Conservation (phyloP, 2,329 filamentous ascomycete genomes). For the Sarocladium kiliense region DNA sequence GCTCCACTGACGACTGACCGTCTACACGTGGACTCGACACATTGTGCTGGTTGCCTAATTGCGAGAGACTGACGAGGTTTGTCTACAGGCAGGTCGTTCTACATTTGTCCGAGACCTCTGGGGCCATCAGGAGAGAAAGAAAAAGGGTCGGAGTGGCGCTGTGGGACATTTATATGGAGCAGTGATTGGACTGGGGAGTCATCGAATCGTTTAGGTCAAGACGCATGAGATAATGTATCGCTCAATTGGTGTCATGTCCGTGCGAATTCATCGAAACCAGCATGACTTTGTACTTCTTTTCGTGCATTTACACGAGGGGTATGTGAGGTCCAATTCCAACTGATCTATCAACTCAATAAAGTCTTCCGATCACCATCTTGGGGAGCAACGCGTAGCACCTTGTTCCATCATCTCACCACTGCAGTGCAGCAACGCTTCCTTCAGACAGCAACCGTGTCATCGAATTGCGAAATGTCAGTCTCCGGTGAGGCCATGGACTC, state of each 20-base stretch:
- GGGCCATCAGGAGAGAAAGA: slow-evolving; percentile 84
- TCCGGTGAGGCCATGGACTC: background rate
- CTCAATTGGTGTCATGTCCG: background rate
- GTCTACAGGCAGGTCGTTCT: slow-evolving; percentile 56
- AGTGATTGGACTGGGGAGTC: slow-evolving; percentile 45
- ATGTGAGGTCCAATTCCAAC: too few relatives aligned
- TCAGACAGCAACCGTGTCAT: background rate
- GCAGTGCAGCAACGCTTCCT: slow-evolving; percentile 10
- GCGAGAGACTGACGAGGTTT: background rate
- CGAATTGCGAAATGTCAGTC: background rate
- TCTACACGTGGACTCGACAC: too few relatives aligned
- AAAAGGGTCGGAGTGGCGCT: slow-evolving; percentile 79
- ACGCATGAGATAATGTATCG: background rate
- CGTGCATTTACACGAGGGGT: too few relatives aligned
- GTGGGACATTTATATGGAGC: slow-evolving; percentile 74
- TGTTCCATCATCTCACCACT: too few relatives aligned
- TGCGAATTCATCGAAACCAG: background rate
- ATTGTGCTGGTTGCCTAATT: background rate
- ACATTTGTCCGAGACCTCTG: slow-evolving; percentile 64
- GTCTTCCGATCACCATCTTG: too few relatives aligned
- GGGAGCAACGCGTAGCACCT: too few relatives aligned
- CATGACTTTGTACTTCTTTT: too few relatives aligned
- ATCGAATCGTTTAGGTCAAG: background rate
- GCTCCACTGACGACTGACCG: too few relatives aligned
- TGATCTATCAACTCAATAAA: too few relatives aligned